Conservation (phyloP, 1,284 basidiomycete species). For the Sanghuangporus sanghuang region DNA sequence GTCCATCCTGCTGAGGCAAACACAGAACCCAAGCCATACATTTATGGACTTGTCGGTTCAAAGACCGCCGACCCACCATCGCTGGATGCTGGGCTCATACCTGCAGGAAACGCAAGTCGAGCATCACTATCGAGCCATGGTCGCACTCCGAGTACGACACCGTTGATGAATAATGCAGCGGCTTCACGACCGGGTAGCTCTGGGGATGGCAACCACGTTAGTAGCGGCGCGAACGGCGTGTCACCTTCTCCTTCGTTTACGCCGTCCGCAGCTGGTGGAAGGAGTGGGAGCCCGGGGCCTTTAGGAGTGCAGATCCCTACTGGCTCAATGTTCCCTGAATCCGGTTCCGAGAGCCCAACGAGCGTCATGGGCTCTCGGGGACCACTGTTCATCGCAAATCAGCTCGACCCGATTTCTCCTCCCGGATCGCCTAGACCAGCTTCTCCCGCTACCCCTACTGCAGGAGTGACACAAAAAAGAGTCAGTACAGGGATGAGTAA, state of each 20-base stretch:
- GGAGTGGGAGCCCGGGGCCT: conserved; percentile 4
- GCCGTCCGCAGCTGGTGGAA: background rate
- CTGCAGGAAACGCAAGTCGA: background rate
- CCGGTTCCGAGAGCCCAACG: conserved; percentile 7
- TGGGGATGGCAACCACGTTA: background rate
- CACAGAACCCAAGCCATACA: conserved; percentile 23
- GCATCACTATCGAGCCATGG: background rate
- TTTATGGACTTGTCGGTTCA: conserved; percentile 22
- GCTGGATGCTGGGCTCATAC: conserved; percentile 4
- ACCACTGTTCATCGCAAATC: conserved; percentile 11
- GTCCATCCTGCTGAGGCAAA: conserved; percentile 13
- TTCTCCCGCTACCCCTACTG: background rate
- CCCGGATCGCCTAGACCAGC: background rate
- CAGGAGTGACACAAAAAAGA: background rate
- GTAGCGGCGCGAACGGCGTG: background rate
- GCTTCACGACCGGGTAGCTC: background rate
- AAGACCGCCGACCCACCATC: conserved; percentile 5
- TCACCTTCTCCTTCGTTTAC: conserved; percentile 5
- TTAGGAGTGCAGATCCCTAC: conserved; percentile 12
- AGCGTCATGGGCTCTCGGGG: conserved; percentile 3
- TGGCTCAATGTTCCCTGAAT: conserved; percentile 4
- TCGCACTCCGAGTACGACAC: conserved; percentile 6
- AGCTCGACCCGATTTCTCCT: conserved; percentile 1
- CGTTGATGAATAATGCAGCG: conserved; percentile 9
- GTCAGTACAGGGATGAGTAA: background rate